Conservation (phyloP, 108 stramenopile genomes). For the Cyclotella distinguenda region DNA sequence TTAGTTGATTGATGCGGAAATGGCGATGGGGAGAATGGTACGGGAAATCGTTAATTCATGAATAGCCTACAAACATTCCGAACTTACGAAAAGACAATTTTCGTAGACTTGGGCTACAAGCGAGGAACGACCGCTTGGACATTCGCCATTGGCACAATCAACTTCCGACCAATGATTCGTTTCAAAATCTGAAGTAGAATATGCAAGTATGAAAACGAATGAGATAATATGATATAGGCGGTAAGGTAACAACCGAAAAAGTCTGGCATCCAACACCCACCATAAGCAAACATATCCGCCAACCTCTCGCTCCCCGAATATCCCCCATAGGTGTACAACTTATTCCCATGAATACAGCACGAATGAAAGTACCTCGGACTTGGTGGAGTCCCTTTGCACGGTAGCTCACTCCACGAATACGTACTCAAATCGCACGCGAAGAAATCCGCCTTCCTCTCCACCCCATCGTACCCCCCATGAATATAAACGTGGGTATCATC, state of each 20-base stretch:
- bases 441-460: slow-evolving; percentile 90
- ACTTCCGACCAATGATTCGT: slow-evolving; percentile 78
- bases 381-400: slow-evolving; percentile 78
- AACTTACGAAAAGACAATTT: slow-evolving; percentile 81
- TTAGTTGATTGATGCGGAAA: too few species aligned
- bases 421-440: slow-evolving; percentile 85
- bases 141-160: slow-evolving; percentile 59
- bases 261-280: slow-evolving; percentile 22
- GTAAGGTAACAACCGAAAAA: too few species aligned
- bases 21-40: too few species aligned
- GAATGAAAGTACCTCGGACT: slow-evolving; percentile 93
- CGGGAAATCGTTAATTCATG: too few species aligned
- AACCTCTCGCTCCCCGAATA: slow-evolving; percentile 87
- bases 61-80: too few species aligned
- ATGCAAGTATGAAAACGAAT: slow-evolving; percentile 14
- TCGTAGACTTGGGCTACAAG: slow-evolving; percentile 91
- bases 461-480: slow-evolving; percentile 92
- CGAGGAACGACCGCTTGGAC: slow-evolving; percentile 85
- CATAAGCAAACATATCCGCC: slow-evolving; percentile 86
- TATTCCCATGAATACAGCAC: slow-evolving; percentile 86
- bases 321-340: slow-evolving; percentile 90
- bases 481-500: slow-evolving; percentile 88
- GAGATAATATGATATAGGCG: too few species aligned
- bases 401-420: slow-evolving; percentile 88
- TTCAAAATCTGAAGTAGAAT: slow-evolving; percentile 51